Evolutionary conservation across 306 rosid species (phyloP), one percentile per base, ranked within the genome.

Genomic region (Aeschynomene evenia): DNA sequence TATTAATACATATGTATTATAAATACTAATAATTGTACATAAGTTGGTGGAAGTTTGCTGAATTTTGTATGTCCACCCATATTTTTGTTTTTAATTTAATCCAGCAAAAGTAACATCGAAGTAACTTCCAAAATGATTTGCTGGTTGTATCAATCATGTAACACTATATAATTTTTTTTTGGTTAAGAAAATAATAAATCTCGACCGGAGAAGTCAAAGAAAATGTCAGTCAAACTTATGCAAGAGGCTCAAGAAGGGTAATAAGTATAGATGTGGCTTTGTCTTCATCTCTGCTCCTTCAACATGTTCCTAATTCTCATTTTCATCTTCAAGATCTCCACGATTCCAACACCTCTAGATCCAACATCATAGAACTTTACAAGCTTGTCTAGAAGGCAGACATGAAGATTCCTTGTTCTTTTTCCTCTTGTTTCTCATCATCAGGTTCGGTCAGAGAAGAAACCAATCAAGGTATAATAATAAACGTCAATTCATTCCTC

Each of bases 381-480:
- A 7, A 11, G 4, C 33, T 66, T 71, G 33, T 29, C 36, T 79
- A 6, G 8, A 2, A n/a, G 21, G 12, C 74, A 80, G 21, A 15
- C 74, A 80, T 80, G 84, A 75, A 48, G 65, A 55, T 56, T 62
- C 22, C 71, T 22, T 50, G 65, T 69, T 80, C 33, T 10, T 66
- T 40, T 61, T 37, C 26, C 18, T 6, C 52, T 31, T 74, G 75
- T 54, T 71, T 79, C 73, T 66, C n/a, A n/a, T n/a, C n/a, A n/a
- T n/a, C 74, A 20, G 28, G 74, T 26, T 11, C 76, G 3, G 69
- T 56, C 72, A n/a, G 14, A 43, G 66, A 79, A 23, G 64, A 46
- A 51, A 52, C 71, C 37, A 22, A 74, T 6, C 66, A 49, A 13
- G 88, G 93, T 87, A 73, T 16, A 2, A 2, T 7, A 65, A 49